These are phyloP conservation scores for Russula virescens DNA, from an alignment of 768 basidiomycete species.

Conservation along the genomic window DNA sequence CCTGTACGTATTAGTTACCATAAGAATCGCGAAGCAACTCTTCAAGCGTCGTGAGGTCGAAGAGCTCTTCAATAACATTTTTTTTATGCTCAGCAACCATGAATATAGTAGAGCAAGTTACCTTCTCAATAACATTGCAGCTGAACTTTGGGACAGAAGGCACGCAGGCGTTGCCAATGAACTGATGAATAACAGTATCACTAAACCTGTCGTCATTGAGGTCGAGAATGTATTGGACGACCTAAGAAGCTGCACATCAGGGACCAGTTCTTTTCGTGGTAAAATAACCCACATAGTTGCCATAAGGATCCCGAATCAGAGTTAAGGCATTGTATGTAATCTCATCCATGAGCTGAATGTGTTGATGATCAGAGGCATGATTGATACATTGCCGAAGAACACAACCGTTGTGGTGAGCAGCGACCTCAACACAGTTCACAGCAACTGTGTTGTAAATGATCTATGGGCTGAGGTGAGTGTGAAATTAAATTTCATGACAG, in stretches of 20 bases:
- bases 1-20: conserved; percentile 93
- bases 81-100: conserved; percentile 89
- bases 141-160: conserved; percentile 99
- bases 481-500: neutral
- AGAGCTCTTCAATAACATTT: conserved; percentile 88
- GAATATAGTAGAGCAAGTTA: conserved; percentile 1
- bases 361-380: conserved; percentile 93
- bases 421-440: conserved; percentile 97
- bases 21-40: conserved; percentile 95
- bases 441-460: conserved; percentile 99
- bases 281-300: conserved; percentile 86
- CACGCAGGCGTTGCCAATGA: conserved; percentile 98
- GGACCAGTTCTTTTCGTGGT: neutral
- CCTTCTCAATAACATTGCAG: conserved; percentile 98
- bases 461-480: conserved; percentile 33
- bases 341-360: conserved; percentile 94
- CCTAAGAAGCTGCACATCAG: conserved; percentile 38
- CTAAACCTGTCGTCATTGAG: conserved; percentile 98
- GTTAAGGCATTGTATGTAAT: conserved; percentile 98
- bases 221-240: conserved; percentile 97
- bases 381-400: conserved; percentile 97
- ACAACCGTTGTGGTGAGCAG: conserved; percentile 96
- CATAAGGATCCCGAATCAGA: conserved; percentile 94
- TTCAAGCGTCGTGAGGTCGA: conserved; percentile 92
- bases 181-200: no score